A percentile compares a stretch with the other conserved stretches of the same genome.
These are phyloP conservation scores for Akanthomyces dipterigenus DNA, from an alignment of 2,329 filamentous ascomycete genomes.

Conservation along the genomic window DNA sequence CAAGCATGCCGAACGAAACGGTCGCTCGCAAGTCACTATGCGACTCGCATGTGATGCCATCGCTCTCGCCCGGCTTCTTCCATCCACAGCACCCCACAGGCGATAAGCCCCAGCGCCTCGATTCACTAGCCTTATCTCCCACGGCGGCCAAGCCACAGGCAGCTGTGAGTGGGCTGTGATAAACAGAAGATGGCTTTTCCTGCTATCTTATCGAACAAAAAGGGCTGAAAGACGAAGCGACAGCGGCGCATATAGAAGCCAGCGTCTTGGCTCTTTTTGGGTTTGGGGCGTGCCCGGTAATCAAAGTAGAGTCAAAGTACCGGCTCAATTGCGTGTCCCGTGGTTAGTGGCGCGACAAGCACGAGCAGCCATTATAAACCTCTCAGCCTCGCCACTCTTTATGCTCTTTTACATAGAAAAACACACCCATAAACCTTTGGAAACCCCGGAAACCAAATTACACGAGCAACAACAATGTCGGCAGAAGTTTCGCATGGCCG, in stretches of 20 bases:
- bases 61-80: neutral
- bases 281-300: neutral
- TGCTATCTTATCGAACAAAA: slow-evolving; percentile 10
- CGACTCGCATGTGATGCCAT: slow-evolving; percentile 1
- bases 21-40: neutral
- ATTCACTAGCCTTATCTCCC: slow-evolving; percentile 7
- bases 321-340: neutral
- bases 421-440: no score
- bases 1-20: neutral
- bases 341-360: neutral
- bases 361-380: neutral
- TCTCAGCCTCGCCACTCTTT: neutral
- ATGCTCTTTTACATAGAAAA: neutral
- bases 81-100: neutral
- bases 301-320: neutral
- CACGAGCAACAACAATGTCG: slow-evolving; percentile 20
- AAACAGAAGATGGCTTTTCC: neutral
- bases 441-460: neutral
- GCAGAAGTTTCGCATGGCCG: slow-evolving; percentile 53
- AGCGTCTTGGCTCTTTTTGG: neutral
- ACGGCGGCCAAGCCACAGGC: neutral
- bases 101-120: neutral
- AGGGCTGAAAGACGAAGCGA: neutral
- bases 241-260: neutral
- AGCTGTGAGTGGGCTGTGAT: slow-evolving; percentile 6